Conservation (phyloP, 371 early-diverging fungal genomes). For the Nematocida major region DNA sequence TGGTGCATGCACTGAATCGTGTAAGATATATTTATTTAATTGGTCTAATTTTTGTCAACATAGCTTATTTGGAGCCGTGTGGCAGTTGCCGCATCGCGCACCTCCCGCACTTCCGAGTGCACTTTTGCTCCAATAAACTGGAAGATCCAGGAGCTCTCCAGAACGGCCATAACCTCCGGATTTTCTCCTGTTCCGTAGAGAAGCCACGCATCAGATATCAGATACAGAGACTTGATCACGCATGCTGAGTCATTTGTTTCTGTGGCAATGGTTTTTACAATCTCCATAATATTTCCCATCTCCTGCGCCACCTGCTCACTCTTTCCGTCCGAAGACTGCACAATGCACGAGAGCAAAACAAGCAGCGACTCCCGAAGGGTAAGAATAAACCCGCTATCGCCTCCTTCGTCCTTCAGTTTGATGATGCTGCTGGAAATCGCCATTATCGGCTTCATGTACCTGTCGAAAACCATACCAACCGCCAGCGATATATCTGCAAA, state of each 20-base stretch:
- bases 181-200: constrained; percentile 7
- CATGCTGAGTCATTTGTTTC: constrained; percentile 43
- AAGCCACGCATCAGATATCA: constrained; percentile 44
- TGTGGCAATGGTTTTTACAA: constrained; percentile 11
- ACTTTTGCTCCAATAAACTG: constrained; percentile 40
- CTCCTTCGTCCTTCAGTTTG: constrained; percentile 5
- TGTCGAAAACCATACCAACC: constrained; percentile 75
- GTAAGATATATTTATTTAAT: background rate
- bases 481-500: constrained; percentile 93
- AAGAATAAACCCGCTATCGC: constrained; percentile 21
- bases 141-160: constrained; percentile 19
- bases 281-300: background rate
- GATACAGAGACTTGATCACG: constrained; percentile 38
- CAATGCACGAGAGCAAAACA: constrained; percentile 36
- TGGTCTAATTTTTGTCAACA: background rate
- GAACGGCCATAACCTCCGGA: background rate
- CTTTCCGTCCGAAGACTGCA: constrained; percentile 36
- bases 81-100: constrained; percentile 32
- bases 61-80: constrained; percentile 37
- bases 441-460: constrained; percentile 67
- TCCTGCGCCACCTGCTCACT: background rate
- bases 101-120: constrained; percentile 3
- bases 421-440: background rate
- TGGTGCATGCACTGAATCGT: too few species aligned
- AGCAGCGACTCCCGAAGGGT: constrained; percentile 18